A percentile compares a stretch with the other conserved stretches of the same genome.
Evolutionary conservation across 495 filamentous ascomycete genomes (phyloP).

Genomic region (Talaromyces nanjingensis): DNA sequence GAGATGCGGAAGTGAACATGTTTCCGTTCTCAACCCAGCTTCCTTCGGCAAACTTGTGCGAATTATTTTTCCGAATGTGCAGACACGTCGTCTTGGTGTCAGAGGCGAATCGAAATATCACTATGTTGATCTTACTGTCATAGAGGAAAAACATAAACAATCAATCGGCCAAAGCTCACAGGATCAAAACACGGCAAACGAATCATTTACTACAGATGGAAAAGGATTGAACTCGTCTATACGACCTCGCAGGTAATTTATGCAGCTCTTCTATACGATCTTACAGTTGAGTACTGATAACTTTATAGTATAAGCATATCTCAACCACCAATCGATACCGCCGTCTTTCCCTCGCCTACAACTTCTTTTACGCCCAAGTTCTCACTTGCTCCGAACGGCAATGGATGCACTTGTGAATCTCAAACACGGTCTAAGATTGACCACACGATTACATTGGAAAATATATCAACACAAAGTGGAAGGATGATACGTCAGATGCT

Average conservation of each 20-base stretch:
- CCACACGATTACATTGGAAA: constrained; percentile 30
- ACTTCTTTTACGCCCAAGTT: constrained; percentile 31
- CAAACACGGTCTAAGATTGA: constrained; percentile 16
- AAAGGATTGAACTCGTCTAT: neutral
- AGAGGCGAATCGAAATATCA: constrained; percentile 98
- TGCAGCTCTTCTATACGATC: neutral
- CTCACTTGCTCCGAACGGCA: constrained; percentile 14
- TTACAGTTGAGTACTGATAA: constrained; percentile 2
- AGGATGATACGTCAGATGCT: constrained; percentile 60
- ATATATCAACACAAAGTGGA: constrained; percentile 35
- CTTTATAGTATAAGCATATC: constrained; percentile 29
- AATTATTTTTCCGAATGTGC: constrained; percentile 89
- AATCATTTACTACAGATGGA: constrained; percentile 5
- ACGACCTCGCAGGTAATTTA: constrained; percentile 10
- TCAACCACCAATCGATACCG: constrained; percentile 54
- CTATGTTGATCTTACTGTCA: constrained; percentile 80
- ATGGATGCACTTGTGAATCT: constrained; percentile 26
- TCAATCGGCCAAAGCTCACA: constrained; percentile 20
- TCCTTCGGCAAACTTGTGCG: constrained; percentile 96
- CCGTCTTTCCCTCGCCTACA: constrained; percentile 61
- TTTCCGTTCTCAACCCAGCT: constrained; percentile 88
- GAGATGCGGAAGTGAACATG: constrained; percentile 82
- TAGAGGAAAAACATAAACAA: constrained; percentile 41
- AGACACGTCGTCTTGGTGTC: constrained; percentile 85
- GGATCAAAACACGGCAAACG: constrained; percentile 17